Base-by-base conservation (phyloP, 2,329 filamentous ascomycete genomes). In the Fusarium compactum region DNA sequence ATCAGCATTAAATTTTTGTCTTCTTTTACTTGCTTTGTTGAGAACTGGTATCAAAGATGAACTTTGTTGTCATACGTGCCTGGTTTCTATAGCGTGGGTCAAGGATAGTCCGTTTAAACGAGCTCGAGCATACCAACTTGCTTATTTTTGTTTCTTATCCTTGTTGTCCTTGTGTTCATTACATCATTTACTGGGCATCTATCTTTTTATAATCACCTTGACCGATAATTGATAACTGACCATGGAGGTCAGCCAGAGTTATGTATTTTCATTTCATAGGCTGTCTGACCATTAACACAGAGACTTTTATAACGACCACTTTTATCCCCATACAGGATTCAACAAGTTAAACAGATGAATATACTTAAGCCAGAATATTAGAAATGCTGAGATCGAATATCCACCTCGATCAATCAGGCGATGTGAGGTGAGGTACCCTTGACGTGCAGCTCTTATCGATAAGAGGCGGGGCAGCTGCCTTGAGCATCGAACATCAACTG, bases 391-490 rank as follows among this genome's bases (percentile, higher is more conserved):
- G 22, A 20, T 15, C 14, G 45, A 29, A 47, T 18, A 47, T 18
- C 14, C 25, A 20, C 18, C 32, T 27, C 18, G 9, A 25, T 51
- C 47, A 38, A 24, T 38, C 18, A 24, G 48, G 29, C 34, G 50
- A 41, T 12, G 16, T n/a, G 50, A 41, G 12, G 16, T n/a, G 50
- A 41, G 30, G 16, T 20, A 43, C 10, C 48, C 24, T 48, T 30
- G 54, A 40, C 30, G 15, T 51, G 30, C 30, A 57, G 64, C 70
- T 76, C 73, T 75, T 76, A 76, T 76, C 74, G 74, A 76, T 76
- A 76, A 56, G 72, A 43, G 48, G 63, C 75, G 75, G 74, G 75
- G 75, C 75, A 77, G 53, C 55, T 68, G 62, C 63, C 65, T 61
- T 46, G 55, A 57, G 41, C 41, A 63, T 43, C 46, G 47, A 72